Evolutionary conservation across 2,329 filamentous ascomycete species (phyloP).

Genomic region (Macrophomina tecta): DNA sequence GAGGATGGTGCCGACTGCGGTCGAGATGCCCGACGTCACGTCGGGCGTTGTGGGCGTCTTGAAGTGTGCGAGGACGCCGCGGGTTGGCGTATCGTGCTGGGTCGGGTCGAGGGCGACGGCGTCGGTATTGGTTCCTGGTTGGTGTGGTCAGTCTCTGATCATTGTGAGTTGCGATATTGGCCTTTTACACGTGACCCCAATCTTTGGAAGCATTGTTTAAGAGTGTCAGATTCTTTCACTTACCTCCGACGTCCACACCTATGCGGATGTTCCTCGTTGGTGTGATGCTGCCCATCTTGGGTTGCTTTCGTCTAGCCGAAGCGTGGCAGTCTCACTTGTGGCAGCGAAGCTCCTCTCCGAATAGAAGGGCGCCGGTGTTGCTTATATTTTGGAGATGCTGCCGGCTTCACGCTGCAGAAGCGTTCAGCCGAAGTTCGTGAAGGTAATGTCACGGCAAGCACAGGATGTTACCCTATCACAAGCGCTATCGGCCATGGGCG

Average conservation of each 20-base stretch:
- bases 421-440: neutral
- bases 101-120: conserved; percentile 40
- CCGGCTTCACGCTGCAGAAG: neutral
- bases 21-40: conserved; percentile 45
- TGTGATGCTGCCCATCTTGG: conserved; percentile 16
- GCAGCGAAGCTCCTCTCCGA: no score
- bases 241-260: conserved; percentile 52
- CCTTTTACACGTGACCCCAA: no score
- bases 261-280: conserved; percentile 42
- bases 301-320: neutral
- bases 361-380: neutral
- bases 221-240: neutral
- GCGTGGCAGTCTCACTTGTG: no score
- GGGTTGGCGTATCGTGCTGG: conserved; percentile 33
- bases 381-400: neutral
- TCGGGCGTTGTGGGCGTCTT: conserved; percentile 47
- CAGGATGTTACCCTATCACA: conserved; percentile 7
- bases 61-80: conserved; percentile 39
- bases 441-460: conserved; percentile 1
- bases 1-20: conserved; percentile 46
- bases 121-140: conserved; percentile 42
- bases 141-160: neutral
- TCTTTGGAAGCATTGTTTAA: neutral
- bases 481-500: conserved; percentile 11
- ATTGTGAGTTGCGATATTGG: neutral